Evolutionary conservation across 768 basidiomycete genomes (phyloP).

Genomic region (Exidia glandulosa): DNA sequence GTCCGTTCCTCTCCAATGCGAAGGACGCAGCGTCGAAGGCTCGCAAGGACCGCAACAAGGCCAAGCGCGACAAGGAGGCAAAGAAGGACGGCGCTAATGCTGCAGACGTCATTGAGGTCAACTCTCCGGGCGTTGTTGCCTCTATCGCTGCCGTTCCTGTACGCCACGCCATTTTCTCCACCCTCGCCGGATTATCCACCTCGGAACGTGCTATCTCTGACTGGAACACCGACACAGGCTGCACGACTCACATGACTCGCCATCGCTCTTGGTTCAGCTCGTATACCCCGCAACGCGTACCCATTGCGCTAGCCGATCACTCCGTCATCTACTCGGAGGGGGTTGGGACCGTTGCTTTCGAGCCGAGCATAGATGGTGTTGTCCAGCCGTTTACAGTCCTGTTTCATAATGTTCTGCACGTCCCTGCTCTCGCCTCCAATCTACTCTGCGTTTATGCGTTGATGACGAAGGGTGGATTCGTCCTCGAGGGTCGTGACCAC

Average conservation of each 20-base stretch:
- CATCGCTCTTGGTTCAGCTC: slow-evolving; percentile 18
- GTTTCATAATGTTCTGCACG: slow-evolving; percentile 10
- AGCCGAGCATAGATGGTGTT: slow-evolving; percentile 5
- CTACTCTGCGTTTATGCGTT: slow-evolving; percentile 9
- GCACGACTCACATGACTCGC: slow-evolving; percentile 25
- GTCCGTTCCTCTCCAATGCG: no score
- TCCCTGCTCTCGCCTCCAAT: slow-evolving; percentile 12
- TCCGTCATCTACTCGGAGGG: slow-evolving; percentile 14
- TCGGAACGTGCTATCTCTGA: no score
- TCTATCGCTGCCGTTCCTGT: no score
- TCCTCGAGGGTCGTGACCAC: neutral
- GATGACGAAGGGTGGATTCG: slow-evolving; percentile 6
- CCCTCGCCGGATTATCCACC: no score
- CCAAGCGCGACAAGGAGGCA: no score
- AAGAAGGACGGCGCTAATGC: no score
- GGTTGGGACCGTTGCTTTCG: slow-evolving; percentile 17
- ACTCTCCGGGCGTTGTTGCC: no score
- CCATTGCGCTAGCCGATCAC: slow-evolving; percentile 18
- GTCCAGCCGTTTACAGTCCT: no score
- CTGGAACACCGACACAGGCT: slow-evolving; percentile 17
- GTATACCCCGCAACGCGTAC: slow-evolving; percentile 10
- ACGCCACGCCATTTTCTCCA: no score
- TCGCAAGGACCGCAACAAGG: no score
- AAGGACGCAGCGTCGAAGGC: no score
- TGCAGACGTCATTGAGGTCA: no score